A percentile compares a stretch with the other conserved stretches of the same genome.
Evolutionary conservation across 1,139 yeast genomes (phyloP).

Genomic region (Maudiozyma humilis): DNA sequence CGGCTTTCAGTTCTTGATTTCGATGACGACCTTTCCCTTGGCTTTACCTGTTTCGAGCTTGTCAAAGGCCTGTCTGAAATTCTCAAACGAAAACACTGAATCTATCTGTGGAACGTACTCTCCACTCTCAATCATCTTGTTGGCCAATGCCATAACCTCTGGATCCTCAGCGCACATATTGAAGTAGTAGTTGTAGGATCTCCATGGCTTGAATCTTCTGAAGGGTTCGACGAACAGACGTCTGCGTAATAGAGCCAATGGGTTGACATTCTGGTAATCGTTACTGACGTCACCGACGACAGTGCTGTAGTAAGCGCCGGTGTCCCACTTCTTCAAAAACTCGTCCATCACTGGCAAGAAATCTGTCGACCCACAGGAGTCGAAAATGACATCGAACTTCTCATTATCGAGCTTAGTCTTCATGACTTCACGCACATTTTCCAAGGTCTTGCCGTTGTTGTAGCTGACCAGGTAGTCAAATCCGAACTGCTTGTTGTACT

Average conservation of each 20-base stretch:
- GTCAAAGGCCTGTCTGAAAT: conserved; percentile 44
- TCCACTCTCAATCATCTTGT: conserved; percentile 37
- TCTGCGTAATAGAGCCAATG: conserved; percentile 31
- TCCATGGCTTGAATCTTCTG: conserved; percentile 38
- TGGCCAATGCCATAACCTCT: conserved; percentile 31
- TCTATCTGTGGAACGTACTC: conserved; percentile 44
- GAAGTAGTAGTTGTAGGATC: conserved; percentile 32
- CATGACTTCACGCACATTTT: conserved; percentile 31
- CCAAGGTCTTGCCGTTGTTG: conserved; percentile 30
- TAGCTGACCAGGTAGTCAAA: conserved; percentile 49
- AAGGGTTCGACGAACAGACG: conserved; percentile 46
- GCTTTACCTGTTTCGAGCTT: conserved; percentile 41
- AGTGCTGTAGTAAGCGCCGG: conserved; percentile 41
- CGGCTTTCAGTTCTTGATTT: conserved; percentile 1
- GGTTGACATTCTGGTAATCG: conserved; percentile 18
- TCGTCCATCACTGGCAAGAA: conserved; percentile 32
- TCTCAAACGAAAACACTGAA: conserved; percentile 41
- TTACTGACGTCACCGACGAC: conserved; percentile 42
- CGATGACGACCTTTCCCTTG: conserved; percentile 54
- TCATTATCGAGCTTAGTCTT: conserved; percentile 29
- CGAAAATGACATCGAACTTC: conserved; percentile 41
- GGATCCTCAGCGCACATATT: conserved; percentile 18
- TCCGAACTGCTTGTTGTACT: conserved; percentile 40
- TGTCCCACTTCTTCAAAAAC: conserved; percentile 36
- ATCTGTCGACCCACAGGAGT: conserved; percentile 39